Evolutionary conservation across 352 stramenopile species (phyloP), one percentile per base, ranked within the genome.

Genomic region (Pythium aristosporum): DNA sequence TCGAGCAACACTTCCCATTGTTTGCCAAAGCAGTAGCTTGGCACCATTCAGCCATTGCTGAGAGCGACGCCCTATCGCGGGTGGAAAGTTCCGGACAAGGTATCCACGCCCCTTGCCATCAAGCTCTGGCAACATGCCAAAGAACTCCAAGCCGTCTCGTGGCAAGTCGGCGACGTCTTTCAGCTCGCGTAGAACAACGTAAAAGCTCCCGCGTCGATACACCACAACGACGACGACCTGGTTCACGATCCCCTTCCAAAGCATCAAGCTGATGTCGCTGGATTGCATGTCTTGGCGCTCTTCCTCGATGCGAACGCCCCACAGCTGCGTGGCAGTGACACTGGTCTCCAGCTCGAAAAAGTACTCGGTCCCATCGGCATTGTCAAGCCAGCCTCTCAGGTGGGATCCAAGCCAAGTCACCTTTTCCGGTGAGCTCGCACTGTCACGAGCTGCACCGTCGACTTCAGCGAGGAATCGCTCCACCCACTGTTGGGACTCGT

Each of bases 1-100:
- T 8, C 77, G 78, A 7, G 71, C 76, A 5, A 89, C 62, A 61
- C 80, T 89, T 44, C 25, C 58, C 39, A 52, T 77, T 1, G 80
- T 89, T 50, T 89, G 80, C 78, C 80, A 90, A 1, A 90, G 71
- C 30, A 88, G 34, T 0, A 88, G 50, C 59, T 87, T 90, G 0
- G 77, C 75, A 10, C 67, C 72, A 21, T 62, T 63, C 20, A 90
- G 65, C 79, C 80, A 90, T 18, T 65, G 34, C 1, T 77, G 53
- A 0, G 42, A 74, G 13, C 34, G 42, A 9, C 44, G 49, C 13
- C 60, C 48, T 25, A 58, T 55, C 16, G 57, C 32, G 12, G 56
- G 20, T 0, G 77, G 64, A 5, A 88, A 76, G 15, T 69, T 69
- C 53, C 69, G 69, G 21, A 90, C 76, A 3, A 90, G 61, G 37